Conservation (phyloP, 2,329 filamentous ascomycete genomes). For the Cladosporium austrohemisphaericum region DNA sequence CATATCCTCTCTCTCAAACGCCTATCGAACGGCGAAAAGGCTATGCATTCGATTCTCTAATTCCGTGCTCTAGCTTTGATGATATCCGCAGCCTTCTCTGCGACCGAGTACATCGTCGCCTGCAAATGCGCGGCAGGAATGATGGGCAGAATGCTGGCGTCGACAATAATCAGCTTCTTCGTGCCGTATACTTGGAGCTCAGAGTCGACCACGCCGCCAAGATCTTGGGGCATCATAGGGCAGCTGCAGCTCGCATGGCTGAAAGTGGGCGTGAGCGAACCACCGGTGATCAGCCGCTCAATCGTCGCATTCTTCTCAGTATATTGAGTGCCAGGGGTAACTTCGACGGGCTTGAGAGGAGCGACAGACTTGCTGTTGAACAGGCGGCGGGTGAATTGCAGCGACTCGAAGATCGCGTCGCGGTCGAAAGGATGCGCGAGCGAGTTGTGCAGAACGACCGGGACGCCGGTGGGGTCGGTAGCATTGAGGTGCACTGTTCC, state of each 20-base stretch:
- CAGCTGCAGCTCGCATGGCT: slow-evolving; percentile 21
- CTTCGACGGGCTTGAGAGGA: slow-evolving; percentile 13
- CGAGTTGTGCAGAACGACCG: slow-evolving; percentile 15
- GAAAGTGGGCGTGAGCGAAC: slow-evolving; percentile 20
- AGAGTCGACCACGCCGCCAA: slow-evolving; percentile 34
- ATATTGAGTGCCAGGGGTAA: slow-evolving; percentile 11
- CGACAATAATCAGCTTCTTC: slow-evolving; percentile 34
- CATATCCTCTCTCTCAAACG: no score
- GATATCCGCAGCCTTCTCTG: slow-evolving; percentile 37
- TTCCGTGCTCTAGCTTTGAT: slow-evolving; percentile 4
- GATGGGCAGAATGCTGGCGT: slow-evolving; percentile 31
- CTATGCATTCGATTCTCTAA: no score
- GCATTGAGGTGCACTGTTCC: slow-evolving; percentile 24
- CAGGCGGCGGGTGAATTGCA: slow-evolving; percentile 33
- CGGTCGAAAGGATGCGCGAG: slow-evolving; percentile 26
- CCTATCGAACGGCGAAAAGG: no score
- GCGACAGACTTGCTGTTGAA: slow-evolving; percentile 8
- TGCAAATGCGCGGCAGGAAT: slow-evolving; percentile 24
- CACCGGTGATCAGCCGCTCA: slow-evolving; percentile 16
- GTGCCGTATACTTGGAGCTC: slow-evolving; percentile 36
- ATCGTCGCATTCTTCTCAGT: slow-evolving; percentile 14
- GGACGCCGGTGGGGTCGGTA: background rate
- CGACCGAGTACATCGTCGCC: slow-evolving; percentile 29
- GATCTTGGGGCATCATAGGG: slow-evolving; percentile 22
- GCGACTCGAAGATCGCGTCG: slow-evolving; percentile 21